Conservation (phyloP, 2,329 filamentous ascomycete species). For the Fusarium sp. region DNA sequence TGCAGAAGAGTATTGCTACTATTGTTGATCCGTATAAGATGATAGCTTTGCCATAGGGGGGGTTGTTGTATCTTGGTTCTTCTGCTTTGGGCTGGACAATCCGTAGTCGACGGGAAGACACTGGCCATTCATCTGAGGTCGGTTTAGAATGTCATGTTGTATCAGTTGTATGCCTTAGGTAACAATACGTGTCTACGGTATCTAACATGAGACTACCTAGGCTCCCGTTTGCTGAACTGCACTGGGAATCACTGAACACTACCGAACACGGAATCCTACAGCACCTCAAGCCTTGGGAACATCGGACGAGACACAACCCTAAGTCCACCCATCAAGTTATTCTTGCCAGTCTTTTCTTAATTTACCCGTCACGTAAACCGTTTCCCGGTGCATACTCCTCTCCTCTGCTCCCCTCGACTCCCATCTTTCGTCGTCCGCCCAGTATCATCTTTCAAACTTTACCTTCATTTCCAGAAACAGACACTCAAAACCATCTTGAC, state of each 20-base stretch:
- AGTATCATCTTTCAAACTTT: not conserved
- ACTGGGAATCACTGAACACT: not conserved
- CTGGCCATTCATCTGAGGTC: not conserved
- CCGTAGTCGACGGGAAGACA: not conserved
- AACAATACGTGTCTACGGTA: not conserved
- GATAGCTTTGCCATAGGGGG: not conserved
- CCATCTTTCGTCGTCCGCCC: not conserved
- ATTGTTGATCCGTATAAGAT: constrained; percentile 23
- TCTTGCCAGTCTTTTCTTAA: not conserved
- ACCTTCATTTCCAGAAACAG: not conserved
- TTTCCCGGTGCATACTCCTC: not conserved
- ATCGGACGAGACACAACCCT: not conserved
- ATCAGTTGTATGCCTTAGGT: not conserved
- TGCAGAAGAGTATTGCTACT: constrained; percentile 44
- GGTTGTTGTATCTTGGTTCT: no score
- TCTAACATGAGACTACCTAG: no score
- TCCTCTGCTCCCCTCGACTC: not conserved
- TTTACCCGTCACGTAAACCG: not conserved
- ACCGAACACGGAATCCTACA: not conserved
- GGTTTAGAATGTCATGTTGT: not conserved
- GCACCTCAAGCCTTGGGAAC: not conserved
- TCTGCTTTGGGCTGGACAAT: no score
- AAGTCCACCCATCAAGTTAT: not conserved
- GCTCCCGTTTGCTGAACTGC: not conserved
- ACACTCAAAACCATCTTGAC: fast-evolving